Evolutionary conservation across 345 rosid species (phyloP).

Genomic region (thale cress (Arabidopsis thaliana)): TAIR10.1 NC_003074.8:1236501-1237000

Average conservation of each 20-base stretch:
- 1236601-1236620: constrained; percentile 85
- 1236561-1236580: constrained; percentile 65
- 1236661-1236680: constrained; percentile 72
- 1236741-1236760: constrained; percentile 66
- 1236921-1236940: constrained; percentile 81
- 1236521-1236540: constrained; percentile 83
- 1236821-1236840: constrained; percentile 96
- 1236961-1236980: constrained; percentile 94
- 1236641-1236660: constrained; percentile 69
- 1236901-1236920: constrained; percentile 77
- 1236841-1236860: constrained; percentile 95
- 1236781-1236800: constrained; percentile 76
- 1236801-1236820: constrained; percentile 90
- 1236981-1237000: constrained; percentile 98
- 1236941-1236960: constrained; percentile 92
- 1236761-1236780: constrained; percentile 67
- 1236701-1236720: constrained; percentile 82
- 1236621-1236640: constrained; percentile 77
- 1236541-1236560: constrained; percentile 74
- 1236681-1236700: constrained; percentile 74
- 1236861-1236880: constrained; percentile 96
- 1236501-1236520: constrained; percentile 88
- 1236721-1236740: constrained; percentile 72
- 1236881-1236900: constrained; percentile 80
- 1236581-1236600: constrained; percentile 81